These are phyloP conservation scores for Quercus mongolica DNA, from an alignment of 306 rosid species.

Conservation along the genomic window DNA sequence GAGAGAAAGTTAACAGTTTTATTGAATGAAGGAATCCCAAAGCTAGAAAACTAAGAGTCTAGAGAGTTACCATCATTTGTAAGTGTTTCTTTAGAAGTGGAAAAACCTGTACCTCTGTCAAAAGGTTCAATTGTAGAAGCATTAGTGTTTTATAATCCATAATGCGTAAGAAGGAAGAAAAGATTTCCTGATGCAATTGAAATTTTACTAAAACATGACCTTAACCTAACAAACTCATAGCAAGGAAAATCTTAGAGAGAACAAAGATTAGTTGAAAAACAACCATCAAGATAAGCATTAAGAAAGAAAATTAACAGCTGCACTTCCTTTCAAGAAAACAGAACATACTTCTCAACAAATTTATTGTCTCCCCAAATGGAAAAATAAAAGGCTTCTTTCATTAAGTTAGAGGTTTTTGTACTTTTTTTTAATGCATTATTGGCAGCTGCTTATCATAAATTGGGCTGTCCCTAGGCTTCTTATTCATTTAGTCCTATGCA, in stretches of 20 bases:
- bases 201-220: not conserved
- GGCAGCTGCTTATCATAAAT: not conserved
- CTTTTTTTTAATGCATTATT: not conserved
- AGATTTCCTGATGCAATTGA: not conserved
- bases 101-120: slow-evolving; percentile 31
- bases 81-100: slow-evolving; percentile 19
- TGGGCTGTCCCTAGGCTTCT: not conserved
- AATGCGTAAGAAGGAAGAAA: not conserved
- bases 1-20: not conserved
- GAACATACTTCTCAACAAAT: not conserved
- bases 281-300: not conserved
- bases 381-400: not conserved
- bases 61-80: slow-evolving; percentile 30
- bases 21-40: not conserved
- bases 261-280: not conserved
- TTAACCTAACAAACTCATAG: not conserved
- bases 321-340: not conserved
- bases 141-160: slow-evolving; percentile 8
- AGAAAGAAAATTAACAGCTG: not conserved
- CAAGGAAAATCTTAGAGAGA: not conserved
- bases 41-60: not conserved
- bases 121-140: slow-evolving; percentile 1
- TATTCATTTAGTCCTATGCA: not conserved
- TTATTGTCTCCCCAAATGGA: not conserved
- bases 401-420: not conserved